phyloP scores from a whole-genome alignment of 192 early-diverging fungal species.

The Geranomyces michiganensis region DNA sequence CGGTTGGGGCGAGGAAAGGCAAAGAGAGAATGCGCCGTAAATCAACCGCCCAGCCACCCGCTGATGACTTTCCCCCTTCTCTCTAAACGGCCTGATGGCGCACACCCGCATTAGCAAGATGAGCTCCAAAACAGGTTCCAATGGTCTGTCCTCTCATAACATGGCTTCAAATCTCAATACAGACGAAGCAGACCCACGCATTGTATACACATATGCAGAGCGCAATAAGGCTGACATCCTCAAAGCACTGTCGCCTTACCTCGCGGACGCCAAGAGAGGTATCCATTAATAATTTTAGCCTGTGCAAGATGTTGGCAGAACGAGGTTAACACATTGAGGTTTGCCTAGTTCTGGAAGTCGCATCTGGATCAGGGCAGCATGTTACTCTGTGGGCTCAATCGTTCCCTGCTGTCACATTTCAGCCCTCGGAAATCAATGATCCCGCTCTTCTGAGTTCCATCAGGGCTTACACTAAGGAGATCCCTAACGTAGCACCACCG shows the following conservation, averaged over 20 bases:
- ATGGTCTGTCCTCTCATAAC: constrained; percentile 27
- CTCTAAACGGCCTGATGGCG: no score
- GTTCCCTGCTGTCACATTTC: constrained; percentile 29
- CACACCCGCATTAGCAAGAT: no score
- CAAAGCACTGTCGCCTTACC: constrained; percentile 15
- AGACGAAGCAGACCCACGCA: background rate
- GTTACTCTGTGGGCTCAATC: constrained; percentile 22
- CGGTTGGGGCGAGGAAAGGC: no score
- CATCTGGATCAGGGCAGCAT: constrained; percentile 44
- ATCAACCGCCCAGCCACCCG: no score
- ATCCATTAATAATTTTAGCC: background rate
- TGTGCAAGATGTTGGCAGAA: background rate
- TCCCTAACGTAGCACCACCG: constrained; percentile 22
- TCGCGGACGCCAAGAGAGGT: constrained; percentile 22
- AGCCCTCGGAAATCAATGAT: constrained; percentile 30
- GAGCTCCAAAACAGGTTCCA: background rate
- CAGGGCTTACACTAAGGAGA: constrained; percentile 3
- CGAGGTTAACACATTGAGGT: background rate
- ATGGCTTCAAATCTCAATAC: constrained; percentile 25
- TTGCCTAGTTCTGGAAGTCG: constrained; percentile 23
- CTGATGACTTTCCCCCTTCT: no score
- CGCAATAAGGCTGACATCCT: constrained; percentile 39
- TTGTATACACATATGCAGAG: constrained; percentile 35
- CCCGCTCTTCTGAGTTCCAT: constrained; percentile 24
- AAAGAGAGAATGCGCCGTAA: no score